Evolutionary conservation across 139 green algal species (phyloP).

Genomic region (Chlorella sp.): DNA sequence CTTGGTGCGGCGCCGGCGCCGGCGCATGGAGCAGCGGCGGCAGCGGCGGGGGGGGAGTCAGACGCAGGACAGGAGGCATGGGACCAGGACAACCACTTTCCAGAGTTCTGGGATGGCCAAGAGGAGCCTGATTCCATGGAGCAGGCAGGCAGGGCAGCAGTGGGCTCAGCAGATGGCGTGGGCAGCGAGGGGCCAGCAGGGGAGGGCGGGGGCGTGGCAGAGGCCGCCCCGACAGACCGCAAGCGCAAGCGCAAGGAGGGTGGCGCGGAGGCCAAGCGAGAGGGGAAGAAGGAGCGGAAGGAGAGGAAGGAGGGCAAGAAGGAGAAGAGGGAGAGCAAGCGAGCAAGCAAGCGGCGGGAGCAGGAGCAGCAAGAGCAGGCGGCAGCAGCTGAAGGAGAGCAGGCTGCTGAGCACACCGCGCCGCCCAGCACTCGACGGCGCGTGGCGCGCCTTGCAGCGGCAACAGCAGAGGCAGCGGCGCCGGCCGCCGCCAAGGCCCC

Average conservation of each 20-base stretch:
- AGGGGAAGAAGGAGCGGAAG: not conserved
- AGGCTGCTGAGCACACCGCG: too few relatives aligned
- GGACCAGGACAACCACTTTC: not conserved
- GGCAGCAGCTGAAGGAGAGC: not conserved
- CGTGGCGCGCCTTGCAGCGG: too few relatives aligned
- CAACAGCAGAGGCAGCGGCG: too few relatives aligned
- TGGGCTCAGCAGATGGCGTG: not conserved
- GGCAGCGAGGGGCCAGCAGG: not conserved
- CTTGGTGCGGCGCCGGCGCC: not conserved
- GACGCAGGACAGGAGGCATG: not conserved
- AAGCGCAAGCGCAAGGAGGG: too few relatives aligned
- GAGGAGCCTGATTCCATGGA: not conserved
- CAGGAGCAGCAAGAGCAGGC: not conserved
- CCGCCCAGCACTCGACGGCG: too few relatives aligned
- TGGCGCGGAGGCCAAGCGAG: not conserved
- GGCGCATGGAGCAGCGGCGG: not conserved
- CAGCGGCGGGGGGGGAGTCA: not conserved
- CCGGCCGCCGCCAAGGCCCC: too few relatives aligned
- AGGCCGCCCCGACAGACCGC: not conserved
- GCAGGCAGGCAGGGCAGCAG: not conserved
- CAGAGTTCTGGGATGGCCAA: not conserved
- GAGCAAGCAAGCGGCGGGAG: not conserved
- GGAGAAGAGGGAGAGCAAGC: not conserved
- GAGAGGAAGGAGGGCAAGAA: not conserved
- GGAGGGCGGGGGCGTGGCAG: not conserved